Evolutionary conservation across 352 stramenopile genomes (phyloP), one percentile per base, ranked within the genome.

Genomic region (Globisporangium cystogenes): DNA sequence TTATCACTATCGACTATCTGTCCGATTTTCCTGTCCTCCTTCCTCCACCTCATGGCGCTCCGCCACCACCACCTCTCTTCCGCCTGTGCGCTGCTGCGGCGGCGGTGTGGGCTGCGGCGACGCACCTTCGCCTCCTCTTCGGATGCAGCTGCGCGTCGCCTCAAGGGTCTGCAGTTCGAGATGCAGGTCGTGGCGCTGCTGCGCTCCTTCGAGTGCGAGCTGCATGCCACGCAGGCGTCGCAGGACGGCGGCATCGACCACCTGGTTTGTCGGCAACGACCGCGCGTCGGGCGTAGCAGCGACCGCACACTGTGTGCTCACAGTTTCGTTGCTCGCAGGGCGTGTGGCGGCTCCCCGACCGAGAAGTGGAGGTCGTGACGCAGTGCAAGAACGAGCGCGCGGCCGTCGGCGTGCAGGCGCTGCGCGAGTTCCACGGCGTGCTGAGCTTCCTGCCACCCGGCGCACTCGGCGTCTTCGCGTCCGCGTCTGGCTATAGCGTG

Each of bases 331-430:
- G 47, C 15, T 20, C 7, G 46, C 45, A 92, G 82, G 82, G 79
- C 18, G 64, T 64, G 26, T 93, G 82, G 82, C 64, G 41, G 12
- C 51, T 93, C 10, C 82, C 79, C 4, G 82, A 90, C 46, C 48
- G 71, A 43, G 55, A 73, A 11, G 60, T 93, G 18, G 72, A 86
- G 7, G 64, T 93, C 40, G 75, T 87, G 53, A 90, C 82, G 16
- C 82, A 93, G 54, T 93, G 82, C 70, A 93, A 93, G 68, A 79
- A 86, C 56, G 77, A 89, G 54, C 65, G 60, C 45, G 86, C 86
- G 35, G 75, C 79, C 3, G 79, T 89, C 3, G 68, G 79, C 44
- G 76, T 90, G 35, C 67, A 86, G 21, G 64, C 84, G 46, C 53
- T 93, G 41, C 75, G 82, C 27, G 82, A 84, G 54, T 90, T 93